phyloP scores from a whole-genome alignment of 805 yeast species.

The Torulaspora microellipsoides region DNA sequence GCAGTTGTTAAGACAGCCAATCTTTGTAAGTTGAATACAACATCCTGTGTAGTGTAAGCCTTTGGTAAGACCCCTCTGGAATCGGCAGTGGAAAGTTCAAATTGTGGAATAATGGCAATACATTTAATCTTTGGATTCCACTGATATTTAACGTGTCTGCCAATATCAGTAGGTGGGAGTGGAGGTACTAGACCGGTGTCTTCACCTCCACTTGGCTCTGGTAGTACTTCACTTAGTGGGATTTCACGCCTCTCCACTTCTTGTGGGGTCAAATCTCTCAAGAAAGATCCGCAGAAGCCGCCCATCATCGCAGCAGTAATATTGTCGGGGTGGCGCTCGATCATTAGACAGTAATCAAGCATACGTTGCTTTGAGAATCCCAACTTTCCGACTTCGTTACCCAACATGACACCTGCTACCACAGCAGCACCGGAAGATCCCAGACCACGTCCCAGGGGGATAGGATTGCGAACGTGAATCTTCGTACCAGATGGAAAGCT shows the following conservation, averaged over 20 bases:
- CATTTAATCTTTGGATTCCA: slow-evolving; percentile 84
- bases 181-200: slow-evolving; percentile 69
- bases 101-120: slow-evolving; percentile 86
- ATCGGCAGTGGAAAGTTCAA: slow-evolving; percentile 89
- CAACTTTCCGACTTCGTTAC: slow-evolving; percentile 75
- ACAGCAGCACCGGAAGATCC: slow-evolving; percentile 99
- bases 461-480: slow-evolving; percentile 79
- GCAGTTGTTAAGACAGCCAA: slow-evolving; percentile 90
- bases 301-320: slow-evolving; percentile 99
- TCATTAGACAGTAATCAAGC: slow-evolving; percentile 93
- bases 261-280: slow-evolving; percentile 68
- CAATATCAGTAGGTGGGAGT: slow-evolving; percentile 79
- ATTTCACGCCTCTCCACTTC: slow-evolving; percentile 75
- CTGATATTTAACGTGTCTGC: slow-evolving; percentile 80
- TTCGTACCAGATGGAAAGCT: slow-evolving; percentile 81
- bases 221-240: slow-evolving; percentile 80
- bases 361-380: slow-evolving; percentile 72
- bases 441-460: slow-evolving; percentile 93
- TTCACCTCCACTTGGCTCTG: slow-evolving; percentile 66
- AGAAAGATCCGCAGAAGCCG: slow-evolving; percentile 93
- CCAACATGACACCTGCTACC: slow-evolving; percentile 91
- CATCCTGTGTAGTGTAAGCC: slow-evolving; percentile 71
- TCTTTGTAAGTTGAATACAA: slow-evolving; percentile 90
- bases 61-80: slow-evolving; percentile 86
- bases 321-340: slow-evolving; percentile 97